phyloP scores from a whole-genome alignment of 129 eudicot species.

The Escallonia rubra region DNA sequence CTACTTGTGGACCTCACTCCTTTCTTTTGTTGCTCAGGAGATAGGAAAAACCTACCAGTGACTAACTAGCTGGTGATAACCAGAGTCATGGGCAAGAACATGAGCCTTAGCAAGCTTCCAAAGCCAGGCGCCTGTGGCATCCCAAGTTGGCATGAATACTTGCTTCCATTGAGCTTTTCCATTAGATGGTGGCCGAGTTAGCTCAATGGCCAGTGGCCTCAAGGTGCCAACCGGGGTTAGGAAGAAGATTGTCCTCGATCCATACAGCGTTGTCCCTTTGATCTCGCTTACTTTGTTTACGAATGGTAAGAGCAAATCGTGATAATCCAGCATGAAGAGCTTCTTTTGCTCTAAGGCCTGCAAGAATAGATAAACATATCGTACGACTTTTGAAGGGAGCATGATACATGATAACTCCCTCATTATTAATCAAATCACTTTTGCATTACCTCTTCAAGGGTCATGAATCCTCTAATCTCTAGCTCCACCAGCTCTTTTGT shows the following conservation, averaged over 20 bases:
- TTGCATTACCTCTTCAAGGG: slow-evolving; percentile 47
- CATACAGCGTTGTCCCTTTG: slow-evolving; percentile 58
- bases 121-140: slow-evolving; percentile 58
- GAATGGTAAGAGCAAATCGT: slow-evolving; percentile 62
- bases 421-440: not conserved
- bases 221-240: slow-evolving; percentile 41
- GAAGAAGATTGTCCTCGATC: slow-evolving; percentile 70
- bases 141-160: slow-evolving; percentile 39
- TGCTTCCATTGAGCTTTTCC: slow-evolving; percentile 69
- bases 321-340: slow-evolving; percentile 65
- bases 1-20: too few relatives aligned
- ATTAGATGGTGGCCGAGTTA: slow-evolving; percentile 53
- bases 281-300: slow-evolving; percentile 60
- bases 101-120: slow-evolving; percentile 82
- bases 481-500: slow-evolving; percentile 58
- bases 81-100: slow-evolving; percentile 82
- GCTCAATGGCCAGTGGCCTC: slow-evolving; percentile 69
- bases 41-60: slow-evolving; percentile 48
- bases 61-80: slow-evolving; percentile 62
- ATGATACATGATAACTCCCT: too few relatives aligned
- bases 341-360: slow-evolving; percentile 72
- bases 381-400: too few relatives aligned
- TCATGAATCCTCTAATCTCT: slow-evolving; percentile 50
- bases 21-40: not conserved
- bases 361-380: not conserved